phyloP scores from a whole-genome alignment of 2,329 filamentous ascomycete species.

The Alternaria viburni region DNA sequence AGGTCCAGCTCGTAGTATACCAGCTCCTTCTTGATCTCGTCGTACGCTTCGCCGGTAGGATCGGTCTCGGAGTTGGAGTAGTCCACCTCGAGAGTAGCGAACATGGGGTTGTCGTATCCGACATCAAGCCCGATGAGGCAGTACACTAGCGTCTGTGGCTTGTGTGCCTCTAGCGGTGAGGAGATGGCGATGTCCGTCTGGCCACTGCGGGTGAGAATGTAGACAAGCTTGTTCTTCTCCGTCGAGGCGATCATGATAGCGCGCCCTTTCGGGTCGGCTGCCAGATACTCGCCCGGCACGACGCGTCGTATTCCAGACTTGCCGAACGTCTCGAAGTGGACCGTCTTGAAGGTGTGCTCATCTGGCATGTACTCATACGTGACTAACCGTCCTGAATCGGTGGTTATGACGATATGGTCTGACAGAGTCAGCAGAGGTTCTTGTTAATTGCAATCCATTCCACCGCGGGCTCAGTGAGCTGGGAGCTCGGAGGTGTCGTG shows the following conservation, averaged over 20 bases:
- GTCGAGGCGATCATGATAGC: constrained; percentile 92
- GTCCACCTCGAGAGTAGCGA: constrained; percentile 92
- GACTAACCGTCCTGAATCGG: constrained; percentile 93
- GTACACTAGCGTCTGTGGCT: constrained; percentile 87
- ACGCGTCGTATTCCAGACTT: constrained; percentile 95
- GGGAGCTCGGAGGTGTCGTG: constrained; percentile 33
- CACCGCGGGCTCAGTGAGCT: constrained; percentile 33
- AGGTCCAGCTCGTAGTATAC: constrained; percentile 98
- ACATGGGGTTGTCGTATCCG: constrained; percentile 95
- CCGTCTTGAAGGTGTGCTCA: constrained; percentile 83
- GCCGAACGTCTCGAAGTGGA: constrained; percentile 97
- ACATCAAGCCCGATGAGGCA: constrained; percentile 89
- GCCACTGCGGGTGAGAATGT: constrained; percentile 93
- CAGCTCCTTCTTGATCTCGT: constrained; percentile 84
- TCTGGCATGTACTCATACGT: constrained; percentile 90
- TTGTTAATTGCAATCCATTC: constrained; percentile 37
- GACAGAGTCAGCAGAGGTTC: constrained; percentile 44
- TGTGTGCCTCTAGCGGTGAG: constrained; percentile 94
- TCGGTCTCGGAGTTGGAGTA: constrained; percentile 93
- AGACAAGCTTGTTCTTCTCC: constrained; percentile 99
- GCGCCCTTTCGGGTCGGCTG: constrained; percentile 92
- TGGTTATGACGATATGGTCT: constrained; percentile 97
- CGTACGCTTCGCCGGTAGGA: constrained; percentile 79
- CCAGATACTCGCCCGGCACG: constrained; percentile 93
- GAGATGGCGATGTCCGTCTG: constrained; percentile 96